These are phyloP conservation scores for Komagataella mondaviorum DNA, from an alignment of 805 yeast genomes.

Conservation along the genomic window DNA sequence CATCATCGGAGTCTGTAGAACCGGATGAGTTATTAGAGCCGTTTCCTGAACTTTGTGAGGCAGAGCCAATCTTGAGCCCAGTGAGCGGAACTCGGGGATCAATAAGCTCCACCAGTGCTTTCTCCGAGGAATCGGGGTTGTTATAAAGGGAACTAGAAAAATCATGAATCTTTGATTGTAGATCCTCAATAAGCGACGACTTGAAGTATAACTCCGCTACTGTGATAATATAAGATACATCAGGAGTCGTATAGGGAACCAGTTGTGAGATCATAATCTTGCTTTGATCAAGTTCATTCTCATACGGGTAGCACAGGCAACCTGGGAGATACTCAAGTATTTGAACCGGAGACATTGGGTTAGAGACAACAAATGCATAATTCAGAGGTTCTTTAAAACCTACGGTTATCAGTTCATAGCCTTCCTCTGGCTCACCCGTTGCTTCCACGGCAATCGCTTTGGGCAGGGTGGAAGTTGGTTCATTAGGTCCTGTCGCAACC, in stretches of 20 bases:
- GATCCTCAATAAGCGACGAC: constrained; percentile 25
- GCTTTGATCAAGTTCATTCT: constrained; percentile 13
- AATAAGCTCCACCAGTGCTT: constrained; percentile 50
- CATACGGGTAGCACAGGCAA: constrained; percentile 52
- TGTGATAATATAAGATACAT: constrained; percentile 57
- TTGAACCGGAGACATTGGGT: constrained; percentile 70
- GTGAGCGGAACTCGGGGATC: constrained; percentile 56
- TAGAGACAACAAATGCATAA: constrained; percentile 69
- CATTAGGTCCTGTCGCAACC: constrained; percentile 13
- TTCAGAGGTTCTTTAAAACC: constrained; percentile 73
- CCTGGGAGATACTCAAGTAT: constrained; percentile 76
- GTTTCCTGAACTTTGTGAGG: constrained; percentile 5
- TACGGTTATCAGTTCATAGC: constrained; percentile 47
- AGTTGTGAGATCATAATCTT: constrained; percentile 51
- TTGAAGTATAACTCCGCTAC: constrained; percentile 87
- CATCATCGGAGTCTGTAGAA: constrained; percentile 1
- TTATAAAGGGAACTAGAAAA: constrained; percentile 45
- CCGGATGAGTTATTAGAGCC: constrained; percentile 6
- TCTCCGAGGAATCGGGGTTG: constrained; percentile 40
- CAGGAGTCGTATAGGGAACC: constrained; percentile 56
- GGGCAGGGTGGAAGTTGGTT: constrained; percentile 46
- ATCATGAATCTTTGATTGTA: constrained; percentile 37
- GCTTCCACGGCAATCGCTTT: constrained; percentile 61
- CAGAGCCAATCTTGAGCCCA: constrained; percentile 19
- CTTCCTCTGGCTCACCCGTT: constrained; percentile 28